These are phyloP conservation scores for Monosporascus sp. DNA, from an alignment of 2,329 filamentous ascomycete species.

Conservation along the genomic window DNA sequence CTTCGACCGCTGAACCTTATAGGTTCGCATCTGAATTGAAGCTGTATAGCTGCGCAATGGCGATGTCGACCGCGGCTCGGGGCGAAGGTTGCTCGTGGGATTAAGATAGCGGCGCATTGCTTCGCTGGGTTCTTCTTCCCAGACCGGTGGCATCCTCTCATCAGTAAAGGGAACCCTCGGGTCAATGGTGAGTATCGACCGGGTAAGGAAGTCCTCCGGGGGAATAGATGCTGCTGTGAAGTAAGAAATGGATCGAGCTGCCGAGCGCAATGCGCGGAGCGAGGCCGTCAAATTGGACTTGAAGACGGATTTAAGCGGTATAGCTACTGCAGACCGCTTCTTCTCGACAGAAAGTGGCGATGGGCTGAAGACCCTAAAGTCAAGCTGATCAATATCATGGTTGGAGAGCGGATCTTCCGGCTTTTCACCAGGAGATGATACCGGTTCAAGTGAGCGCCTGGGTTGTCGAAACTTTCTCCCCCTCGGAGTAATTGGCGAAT, in stretches of 20 bases:
- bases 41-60: slow-evolving; percentile 49
- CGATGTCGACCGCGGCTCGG: slow-evolving; percentile 32
- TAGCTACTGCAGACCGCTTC: slow-evolving; percentile 28
- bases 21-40: slow-evolving; percentile 69
- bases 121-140: slow-evolving; percentile 60
- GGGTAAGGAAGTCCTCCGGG: slow-evolving; percentile 61
- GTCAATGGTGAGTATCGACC: slow-evolving; percentile 63
- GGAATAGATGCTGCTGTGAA: slow-evolving; percentile 60
- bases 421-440: slow-evolving; percentile 45
- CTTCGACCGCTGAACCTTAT: slow-evolving; percentile 52
- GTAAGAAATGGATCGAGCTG: slow-evolving; percentile 57
- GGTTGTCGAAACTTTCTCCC: slow-evolving; percentile 37
- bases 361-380: slow-evolving; percentile 42
- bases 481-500: slow-evolving; percentile 41
- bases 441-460: slow-evolving; percentile 47
- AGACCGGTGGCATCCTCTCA: slow-evolving; percentile 57
- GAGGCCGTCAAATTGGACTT: slow-evolving; percentile 67
- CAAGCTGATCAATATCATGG: slow-evolving; percentile 38
- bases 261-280: slow-evolving; percentile 57
- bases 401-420: slow-evolving; percentile 44
- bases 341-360: slow-evolving; percentile 21
- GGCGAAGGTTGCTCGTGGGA: slow-evolving; percentile 48
- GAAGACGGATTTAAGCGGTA: slow-evolving; percentile 52
- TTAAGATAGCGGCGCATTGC: slow-evolving; percentile 64
- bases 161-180: slow-evolving; percentile 62